These are phyloP conservation scores for Cyclotella distinguenda DNA, from an alignment of 108 stramenopile genomes.

Conservation along the genomic window DNA sequence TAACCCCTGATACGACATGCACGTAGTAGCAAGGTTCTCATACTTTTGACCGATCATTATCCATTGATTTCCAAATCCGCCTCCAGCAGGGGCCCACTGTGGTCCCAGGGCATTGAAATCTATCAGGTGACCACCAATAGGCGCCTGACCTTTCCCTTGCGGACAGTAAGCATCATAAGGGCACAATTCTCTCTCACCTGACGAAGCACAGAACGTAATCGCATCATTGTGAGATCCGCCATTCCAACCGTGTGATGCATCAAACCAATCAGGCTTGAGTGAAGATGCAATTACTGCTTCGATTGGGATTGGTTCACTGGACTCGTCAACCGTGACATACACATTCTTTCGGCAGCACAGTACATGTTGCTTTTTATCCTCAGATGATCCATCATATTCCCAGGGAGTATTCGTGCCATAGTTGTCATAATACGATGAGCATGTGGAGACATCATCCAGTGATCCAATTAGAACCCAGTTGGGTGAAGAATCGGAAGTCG, in stretches of 20 bases:
- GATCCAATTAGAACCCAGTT: conserved; percentile 26
- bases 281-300: neutral
- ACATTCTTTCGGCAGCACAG: conserved; percentile 17
- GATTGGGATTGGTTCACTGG: neutral
- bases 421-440: conserved; percentile 3
- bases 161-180: conserved; percentile 28
- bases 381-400: conserved; percentile 1
- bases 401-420: conserved; percentile 6
- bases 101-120: conserved; percentile 24
- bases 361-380: conserved; percentile 28
- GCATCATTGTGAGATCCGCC: conserved; percentile 31
- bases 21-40: conserved; percentile 33
- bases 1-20: conserved; percentile 26
- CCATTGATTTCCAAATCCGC: conserved; percentile 26
- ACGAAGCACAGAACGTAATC: conserved; percentile 10
- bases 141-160: conserved; percentile 13
- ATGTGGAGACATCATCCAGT: neutral
- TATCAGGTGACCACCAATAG: conserved; percentile 12
- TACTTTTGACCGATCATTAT: conserved; percentile 36
- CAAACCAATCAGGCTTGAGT: conserved; percentile 28
- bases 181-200: conserved; percentile 25
- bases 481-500: neutral
- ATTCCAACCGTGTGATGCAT: conserved; percentile 34
- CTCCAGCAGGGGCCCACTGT: conserved; percentile 15
- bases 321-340: neutral